Base-by-base conservation (phyloP, 2,329 filamentous ascomycete species). In the Macrophomina phaseolina region DNA sequence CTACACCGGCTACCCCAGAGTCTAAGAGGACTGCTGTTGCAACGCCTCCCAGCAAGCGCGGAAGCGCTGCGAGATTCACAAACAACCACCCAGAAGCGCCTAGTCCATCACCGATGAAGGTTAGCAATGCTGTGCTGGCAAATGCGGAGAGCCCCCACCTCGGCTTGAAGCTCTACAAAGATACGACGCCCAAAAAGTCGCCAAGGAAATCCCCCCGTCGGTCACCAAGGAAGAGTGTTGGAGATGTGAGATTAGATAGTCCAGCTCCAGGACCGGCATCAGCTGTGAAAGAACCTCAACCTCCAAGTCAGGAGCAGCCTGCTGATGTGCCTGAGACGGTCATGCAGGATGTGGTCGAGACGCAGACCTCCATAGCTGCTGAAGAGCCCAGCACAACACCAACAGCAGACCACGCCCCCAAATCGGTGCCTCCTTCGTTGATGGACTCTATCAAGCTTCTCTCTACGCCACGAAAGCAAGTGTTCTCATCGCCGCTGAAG, bases 381-480 rank as follows among this genome's bases (percentile, higher is more conserved):
- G 34, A 66, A 45, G 64, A 28, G 32, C 12, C 23, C 5, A 45
- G 23, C 8, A 28, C 53, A 32, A 45, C 53, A 5, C 32, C 28
- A 2, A 38, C 23, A 5, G 55, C 45, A 40, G 55, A 48, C 6
- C 46, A 55, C 14, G 23, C 32, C 8, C 36, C 78, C 28, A 76
- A 75, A 67, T 78, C 72, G 63, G 74, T 74, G 6, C 28, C 42
- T 6, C 69, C 73, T n/a, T 36, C 77, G 32, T 66, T 82, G 28
- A 74, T 77, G 7, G 80, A 82, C 67, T 82, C 77, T 45, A 82
- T 84, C 71, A 83, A 80, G 67, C 73, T 82, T 16, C 76, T 84
- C 61, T 81, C 80, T 0, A 84, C 82, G 0, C 82, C 82, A 5
- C 74, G 82, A 52, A 84, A 84, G 69, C 81, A 84, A 67, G 76